phyloP scores from a whole-genome alignment of 2,329 filamentous ascomycete genomes.

The Colletotrichum shisoi region DNA sequence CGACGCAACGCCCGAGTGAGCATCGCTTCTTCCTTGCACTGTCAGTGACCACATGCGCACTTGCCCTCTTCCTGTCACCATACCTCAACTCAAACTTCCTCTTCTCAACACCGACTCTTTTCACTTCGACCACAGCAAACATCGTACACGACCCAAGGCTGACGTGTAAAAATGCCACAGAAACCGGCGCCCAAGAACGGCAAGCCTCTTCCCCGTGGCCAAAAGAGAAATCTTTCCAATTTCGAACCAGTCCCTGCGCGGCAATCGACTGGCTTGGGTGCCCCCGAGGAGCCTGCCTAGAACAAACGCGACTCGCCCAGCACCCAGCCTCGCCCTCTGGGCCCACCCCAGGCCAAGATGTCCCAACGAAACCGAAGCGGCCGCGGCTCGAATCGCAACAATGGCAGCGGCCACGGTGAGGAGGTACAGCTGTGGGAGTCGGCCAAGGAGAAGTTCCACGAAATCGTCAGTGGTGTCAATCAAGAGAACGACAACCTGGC shows the following conservation, averaged over 20 bases:
- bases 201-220: background rate
- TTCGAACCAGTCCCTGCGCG: background rate
- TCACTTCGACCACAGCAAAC: too few species aligned
- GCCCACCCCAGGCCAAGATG: slow-evolving; percentile 45
- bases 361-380: slow-evolving; percentile 57
- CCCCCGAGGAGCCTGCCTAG: slow-evolving; percentile 16
- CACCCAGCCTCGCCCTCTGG: slow-evolving; percentile 8
- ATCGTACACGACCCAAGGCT: slow-evolving; percentile 1
- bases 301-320: slow-evolving; percentile 16
- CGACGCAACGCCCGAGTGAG: slow-evolving; percentile 1
- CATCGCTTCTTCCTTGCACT: slow-evolving; percentile 10
- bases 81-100: background rate
- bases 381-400: slow-evolving; percentile 56
- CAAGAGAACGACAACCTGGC: slow-evolving; percentile 53
- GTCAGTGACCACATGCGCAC: slow-evolving; percentile 10
- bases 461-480: slow-evolving; percentile 53
- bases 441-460: slow-evolving; percentile 51
- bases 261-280: background rate
- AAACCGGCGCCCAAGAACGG: background rate
- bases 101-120: background rate
- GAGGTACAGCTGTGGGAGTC: slow-evolving; percentile 56
- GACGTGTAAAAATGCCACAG: slow-evolving; percentile 12
- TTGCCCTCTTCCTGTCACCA: background rate
- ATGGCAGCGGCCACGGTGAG: slow-evolving; percentile 54
- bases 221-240: background rate